phyloP scores from a whole-genome alignment of 179 eudicot genomes.

The Patellifolia procumbens region DNA sequence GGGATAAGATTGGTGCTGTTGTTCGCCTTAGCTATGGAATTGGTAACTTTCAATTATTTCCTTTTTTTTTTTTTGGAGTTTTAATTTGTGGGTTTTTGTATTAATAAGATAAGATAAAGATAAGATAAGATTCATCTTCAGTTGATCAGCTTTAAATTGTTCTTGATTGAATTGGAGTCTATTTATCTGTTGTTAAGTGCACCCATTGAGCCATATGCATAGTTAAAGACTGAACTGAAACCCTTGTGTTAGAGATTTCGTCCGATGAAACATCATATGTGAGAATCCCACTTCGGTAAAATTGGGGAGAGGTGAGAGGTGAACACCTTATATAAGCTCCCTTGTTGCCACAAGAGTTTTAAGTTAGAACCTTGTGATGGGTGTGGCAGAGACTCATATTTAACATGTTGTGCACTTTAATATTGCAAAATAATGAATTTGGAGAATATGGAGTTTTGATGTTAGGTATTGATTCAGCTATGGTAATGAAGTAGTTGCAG shows the following conservation, averaged over 20 bases:
- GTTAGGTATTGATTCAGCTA: too few species aligned
- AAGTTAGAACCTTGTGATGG: too few species aligned
- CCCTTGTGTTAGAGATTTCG: too few species aligned
- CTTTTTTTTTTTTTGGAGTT: not conserved
- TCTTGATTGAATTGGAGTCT: not conserved
- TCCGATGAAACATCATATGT: too few species aligned
- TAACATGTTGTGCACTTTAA: too few species aligned
- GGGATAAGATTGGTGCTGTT: slow-evolving; percentile 94
- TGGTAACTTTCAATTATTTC: slow-evolving; percentile 57
- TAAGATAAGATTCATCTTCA: not conserved
- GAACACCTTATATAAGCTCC: too few species aligned
- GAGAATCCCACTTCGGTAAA: too few species aligned
- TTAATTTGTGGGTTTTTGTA: not conserved
- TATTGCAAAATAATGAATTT: slow-evolving; percentile 5
- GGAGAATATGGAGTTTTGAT: not conserved
- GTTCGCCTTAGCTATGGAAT: slow-evolving; percentile 91
- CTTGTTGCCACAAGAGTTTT: too few species aligned
- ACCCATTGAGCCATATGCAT: not conserved
- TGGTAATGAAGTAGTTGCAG: too few species aligned
- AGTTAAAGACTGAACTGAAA: too few species aligned
- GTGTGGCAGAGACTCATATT: too few species aligned
- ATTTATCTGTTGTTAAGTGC: not conserved
- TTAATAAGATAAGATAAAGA: not conserved
- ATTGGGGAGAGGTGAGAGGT: too few species aligned
- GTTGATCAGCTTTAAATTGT: not conserved